Base-by-base conservation (phyloP, 2,329 filamentous ascomycete species). In the Neofusicoccum sp. region DNA sequence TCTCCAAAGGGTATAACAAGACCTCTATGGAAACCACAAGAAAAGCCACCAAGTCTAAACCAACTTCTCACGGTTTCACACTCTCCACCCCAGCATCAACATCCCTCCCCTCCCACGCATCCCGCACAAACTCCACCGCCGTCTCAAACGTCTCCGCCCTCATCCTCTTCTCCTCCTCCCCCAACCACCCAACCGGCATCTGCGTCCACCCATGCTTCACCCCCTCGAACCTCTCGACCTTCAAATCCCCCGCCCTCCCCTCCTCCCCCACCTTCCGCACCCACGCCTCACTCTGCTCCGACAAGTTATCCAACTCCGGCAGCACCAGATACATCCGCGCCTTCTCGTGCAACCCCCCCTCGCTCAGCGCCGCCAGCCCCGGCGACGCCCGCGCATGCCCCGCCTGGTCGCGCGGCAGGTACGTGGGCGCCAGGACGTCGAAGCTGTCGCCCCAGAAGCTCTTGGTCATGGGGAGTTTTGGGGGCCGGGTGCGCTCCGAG, bases 251-350 rank as follows among this genome's bases (percentile, higher is more conserved):
- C 69, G 72, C 73, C 2, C 70, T 69, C 2, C 60, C 62, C 7
- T 64, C 62, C 40, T 41, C 47, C 9, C 70, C 71, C 67, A 78
- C 73, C 61, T 73, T 74, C 63, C 74, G 68, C n/a, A 75, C 71
- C 76, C 76, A 79, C 30, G 71, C 70, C 59, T 78, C 75, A 64
- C 72, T 76, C 61, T 78, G 76, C 26, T 76, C 74, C 1, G 75
- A 75, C 9, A 79, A 62, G 0, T 65, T 72, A 51, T 78, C 76
- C 26, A 75, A 71, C 56, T 76, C 76, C 0, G 75, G 71, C 4
- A 78, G 66, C 2, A 78, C 76, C 3, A 78, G 73, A 16, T 78
- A 68, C 9, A 78, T 73, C 40, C 74, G 72, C 3, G 75, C 75
- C 30, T 72, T 70, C 34, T 68, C 69, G 54, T 77, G 73, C 14